These are phyloP conservation scores for Haberlea rhodopensis DNA, from an alignment of 257 asterid genomes.

Conservation along the genomic window DNA sequence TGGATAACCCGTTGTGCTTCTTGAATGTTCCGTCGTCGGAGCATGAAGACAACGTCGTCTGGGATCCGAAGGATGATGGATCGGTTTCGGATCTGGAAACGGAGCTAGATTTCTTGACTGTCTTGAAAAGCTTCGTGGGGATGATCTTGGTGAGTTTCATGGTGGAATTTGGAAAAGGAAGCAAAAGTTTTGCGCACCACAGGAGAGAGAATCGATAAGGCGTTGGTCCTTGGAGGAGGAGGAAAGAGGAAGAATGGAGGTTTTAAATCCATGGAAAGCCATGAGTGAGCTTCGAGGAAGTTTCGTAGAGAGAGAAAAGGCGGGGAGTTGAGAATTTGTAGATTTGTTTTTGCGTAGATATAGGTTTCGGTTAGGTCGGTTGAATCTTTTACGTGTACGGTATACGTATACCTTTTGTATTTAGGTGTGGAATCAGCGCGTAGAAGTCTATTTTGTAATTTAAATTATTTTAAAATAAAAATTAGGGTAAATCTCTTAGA, in stretches of 20 bases:
- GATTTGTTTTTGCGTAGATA: too few species aligned
- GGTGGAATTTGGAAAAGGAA: conserved; percentile 10
- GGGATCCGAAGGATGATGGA: conserved; percentile 30
- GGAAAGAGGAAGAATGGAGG: conserved; percentile 9
- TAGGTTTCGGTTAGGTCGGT: too few species aligned
- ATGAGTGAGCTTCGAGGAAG: conserved; percentile 63
- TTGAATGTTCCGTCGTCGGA: conserved; percentile 23
- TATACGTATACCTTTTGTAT: too few species aligned
- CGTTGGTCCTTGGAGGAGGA: too few species aligned
- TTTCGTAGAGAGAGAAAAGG: conserved; percentile 42
- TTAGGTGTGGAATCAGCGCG: too few species aligned
- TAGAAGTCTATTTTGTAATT: too few species aligned
- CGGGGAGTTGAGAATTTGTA: too few species aligned
- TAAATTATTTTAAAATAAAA: too few species aligned
- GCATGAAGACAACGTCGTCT: conserved; percentile 31
- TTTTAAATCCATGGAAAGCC: conserved; percentile 38
- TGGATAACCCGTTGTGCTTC: conserved; percentile 32
- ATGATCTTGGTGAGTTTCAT: conserved; percentile 52
- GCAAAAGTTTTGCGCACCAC: too few species aligned
- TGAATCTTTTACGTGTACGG: too few species aligned
- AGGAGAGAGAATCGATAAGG: too few species aligned
- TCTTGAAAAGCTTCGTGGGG: conserved; percentile 47
- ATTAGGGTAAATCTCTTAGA: too few species aligned
- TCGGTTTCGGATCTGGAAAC: conserved; percentile 43
- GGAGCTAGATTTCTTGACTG: conserved; percentile 36